Evolutionary conservation across 768 basidiomycete species (phyloP), one percentile per base, ranked within the genome.

Genomic region (Coprinopsis strossmayeri): DNA sequence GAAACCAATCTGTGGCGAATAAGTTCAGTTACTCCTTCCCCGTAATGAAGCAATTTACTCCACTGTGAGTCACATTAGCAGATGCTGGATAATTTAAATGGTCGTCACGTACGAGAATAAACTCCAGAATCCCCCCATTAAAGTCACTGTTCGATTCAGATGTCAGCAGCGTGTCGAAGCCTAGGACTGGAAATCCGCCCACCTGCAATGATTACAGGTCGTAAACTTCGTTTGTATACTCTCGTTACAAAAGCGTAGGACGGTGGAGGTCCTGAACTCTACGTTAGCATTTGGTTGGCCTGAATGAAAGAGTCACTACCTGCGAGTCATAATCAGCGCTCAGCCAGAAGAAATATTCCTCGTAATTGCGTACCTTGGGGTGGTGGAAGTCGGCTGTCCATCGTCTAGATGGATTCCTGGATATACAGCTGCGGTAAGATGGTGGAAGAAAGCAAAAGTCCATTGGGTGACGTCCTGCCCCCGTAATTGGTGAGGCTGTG

Each of bases 241-340:
- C 76, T 72, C 32, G 70, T 71, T 15, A 78, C 73, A 59, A 79
- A 78, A n/a, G 73, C 71, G 65, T 82, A 85, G 1, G 77, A 67
- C 2, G 81, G 80, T 18, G 78, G 70, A 48, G 76, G 55, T 48
- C 72, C 67, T 82, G 59, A 30, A 23, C 38, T 21, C 17, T 26
- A n/a, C 9, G 41, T 25, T n/a, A 42, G 18, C 7, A 45, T 23
- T 25, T 10, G 24, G 9, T 38, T 38, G 9, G 30, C 41, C 25
- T 21, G 20, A 42, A 23, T 11, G 20, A 10, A 12, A 5, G 10
- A 18, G 18, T 9, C 10, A 38, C 37, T 13, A 38, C 17, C 10
- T 20, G 37, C 37, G 17, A 32, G 11, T 38, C 7, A 38, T 38
- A 10, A 38, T 17, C 37, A 10, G 37, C 15, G 15, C n/a, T n/a